Base-by-base conservation (phyloP, 2,329 filamentous ascomycete species). In the Colletotrichum theobromicola region DNA sequence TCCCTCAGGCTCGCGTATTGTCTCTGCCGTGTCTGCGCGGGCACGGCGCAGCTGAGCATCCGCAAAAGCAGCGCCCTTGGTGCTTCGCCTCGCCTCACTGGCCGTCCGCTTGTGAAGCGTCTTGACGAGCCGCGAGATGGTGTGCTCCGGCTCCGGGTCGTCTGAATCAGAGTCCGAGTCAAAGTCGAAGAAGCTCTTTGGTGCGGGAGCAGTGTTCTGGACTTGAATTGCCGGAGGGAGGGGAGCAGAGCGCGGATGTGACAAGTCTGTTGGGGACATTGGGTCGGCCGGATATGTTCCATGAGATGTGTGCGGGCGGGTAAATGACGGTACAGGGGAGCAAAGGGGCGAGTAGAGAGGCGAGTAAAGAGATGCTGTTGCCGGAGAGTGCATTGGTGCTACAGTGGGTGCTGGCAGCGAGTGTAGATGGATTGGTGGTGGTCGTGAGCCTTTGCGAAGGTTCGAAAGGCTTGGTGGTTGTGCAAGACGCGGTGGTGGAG, bases 141-240 rank as follows among this genome's bases (percentile, higher is more conserved):
- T 50, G 53, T 67, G 67, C 62, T 74, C 75, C 16, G 67, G 72
- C 35, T 65, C 67, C 32, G 72, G 21, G n/a, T 64, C 67, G 7
- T 77, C 76, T 16, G 70, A 70, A 13, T 76, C 75, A 9, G 75
- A 76, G 55, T 77, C 76, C 16, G 75, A 77, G 61, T 77, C 76
- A 26, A 77, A 77, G 64, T 77, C 71, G 67, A 77, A 77, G 60
- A 75, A 76, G 34, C 74, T 76, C 35, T 76, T 74, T 30, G 64
- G 74, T 34, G 35, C 21, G 30, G 26, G 24, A 30, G 55, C 46
- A 16, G 55, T 46, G 70, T 32, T n/a, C 21, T 35, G 35, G 7
- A 46, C 34, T 9, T 66, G 66, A 6, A 61, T 69, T 24, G n/a
- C 21, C 6, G 76, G 74, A 5, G 76, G 76, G 1, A 63, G 60